These are phyloP conservation scores for Talaromyces sp. DNA, from an alignment of 2,329 filamentous ascomycete species.

Conservation along the genomic window DNA sequence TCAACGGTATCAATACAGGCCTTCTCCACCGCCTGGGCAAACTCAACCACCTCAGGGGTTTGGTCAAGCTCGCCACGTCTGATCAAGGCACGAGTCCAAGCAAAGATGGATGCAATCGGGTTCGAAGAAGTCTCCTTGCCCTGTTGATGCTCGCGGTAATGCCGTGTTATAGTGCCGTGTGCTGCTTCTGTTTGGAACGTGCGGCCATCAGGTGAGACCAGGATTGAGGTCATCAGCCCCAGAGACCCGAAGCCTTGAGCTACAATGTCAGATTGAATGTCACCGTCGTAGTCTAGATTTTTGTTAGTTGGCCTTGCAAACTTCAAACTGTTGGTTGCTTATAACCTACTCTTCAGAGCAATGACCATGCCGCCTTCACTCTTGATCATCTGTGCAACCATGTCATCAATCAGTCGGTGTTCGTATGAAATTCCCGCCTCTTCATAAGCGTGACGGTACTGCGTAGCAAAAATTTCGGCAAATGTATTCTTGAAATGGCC, in stretches of 20 bases:
- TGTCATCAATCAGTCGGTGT: constrained; percentile 98
- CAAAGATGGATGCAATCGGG: constrained; percentile 98
- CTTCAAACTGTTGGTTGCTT: constrained; percentile 5
- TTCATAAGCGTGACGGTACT: constrained; percentile 86
- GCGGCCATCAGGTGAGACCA: constrained; percentile 93
- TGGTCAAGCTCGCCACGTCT: constrained; percentile 90
- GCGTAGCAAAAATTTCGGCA: constrained; percentile 85
- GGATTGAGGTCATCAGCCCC: constrained; percentile 95
- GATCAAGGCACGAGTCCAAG: constrained; percentile 90
- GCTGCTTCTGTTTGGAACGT: constrained; percentile 97
- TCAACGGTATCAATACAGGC: constrained; percentile 94
- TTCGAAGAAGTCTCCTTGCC: constrained; percentile 95
- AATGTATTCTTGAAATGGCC: constrained; percentile 99
- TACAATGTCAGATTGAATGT: constrained; percentile 97
- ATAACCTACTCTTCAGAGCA: constrained; percentile 67
- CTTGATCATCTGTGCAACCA: constrained; percentile 99
- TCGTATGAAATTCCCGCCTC: constrained; percentile 96
- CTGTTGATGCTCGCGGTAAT: constrained; percentile 99
- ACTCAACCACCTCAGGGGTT: constrained; percentile 83
- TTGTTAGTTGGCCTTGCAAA: not conserved
- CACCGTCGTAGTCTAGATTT: constrained; percentile 84
- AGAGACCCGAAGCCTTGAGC: constrained; percentile 97
- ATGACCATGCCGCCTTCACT: constrained; percentile 93
- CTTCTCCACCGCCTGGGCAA: constrained; percentile 85
- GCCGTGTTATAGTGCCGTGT: constrained; percentile 95